phyloP scores from a whole-genome alignment of 148 eudicot species.

The Gaultheria prostrata region DNA sequence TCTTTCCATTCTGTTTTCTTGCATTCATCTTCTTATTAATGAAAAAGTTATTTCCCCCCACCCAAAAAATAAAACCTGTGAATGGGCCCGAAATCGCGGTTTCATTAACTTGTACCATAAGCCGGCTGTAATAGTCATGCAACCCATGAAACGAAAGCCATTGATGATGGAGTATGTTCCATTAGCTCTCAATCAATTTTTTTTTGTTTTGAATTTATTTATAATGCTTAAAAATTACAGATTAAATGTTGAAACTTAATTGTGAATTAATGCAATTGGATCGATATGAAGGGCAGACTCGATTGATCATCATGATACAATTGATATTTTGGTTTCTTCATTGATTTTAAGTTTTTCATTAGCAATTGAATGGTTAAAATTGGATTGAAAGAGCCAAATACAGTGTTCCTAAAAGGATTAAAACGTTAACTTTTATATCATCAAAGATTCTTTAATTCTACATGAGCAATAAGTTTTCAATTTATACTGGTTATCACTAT shows the following conservation, averaged over 20 bases:
- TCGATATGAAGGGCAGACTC: too few species aligned
- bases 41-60: too few species aligned
- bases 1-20: background rate
- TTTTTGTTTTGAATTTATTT: too few species aligned
- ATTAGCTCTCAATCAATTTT: background rate
- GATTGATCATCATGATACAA: too few species aligned
- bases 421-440: background rate
- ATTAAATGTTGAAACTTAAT: background rate
- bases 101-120: too few species aligned
- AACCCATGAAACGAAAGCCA: background rate
- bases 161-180: background rate
- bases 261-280: background rate
- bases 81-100: too few species aligned
- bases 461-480: background rate
- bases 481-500: background rate
- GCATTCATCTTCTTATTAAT: background rate
- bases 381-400: background rate
- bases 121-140: too few species aligned
- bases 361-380: background rate
- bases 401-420: too few species aligned
- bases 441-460: background rate
- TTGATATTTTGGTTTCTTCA: too few species aligned
- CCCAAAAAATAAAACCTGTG: too few species aligned
- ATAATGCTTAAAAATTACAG: background rate
- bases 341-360: too few species aligned